Evolutionary conservation across 768 basidiomycete species (phyloP).

Genomic region (Lentinula detonsa): DNA sequence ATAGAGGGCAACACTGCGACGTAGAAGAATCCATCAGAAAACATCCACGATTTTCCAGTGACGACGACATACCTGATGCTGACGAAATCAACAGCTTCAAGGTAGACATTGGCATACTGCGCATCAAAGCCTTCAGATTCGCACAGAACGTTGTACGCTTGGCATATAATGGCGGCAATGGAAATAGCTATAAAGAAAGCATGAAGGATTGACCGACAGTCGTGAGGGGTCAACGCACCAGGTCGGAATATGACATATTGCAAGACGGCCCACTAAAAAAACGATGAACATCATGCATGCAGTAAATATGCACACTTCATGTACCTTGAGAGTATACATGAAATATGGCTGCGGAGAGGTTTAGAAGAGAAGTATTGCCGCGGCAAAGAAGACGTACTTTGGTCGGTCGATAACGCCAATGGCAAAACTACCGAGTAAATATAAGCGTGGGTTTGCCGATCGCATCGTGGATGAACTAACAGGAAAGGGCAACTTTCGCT

Average conservation of each 20-base stretch:
- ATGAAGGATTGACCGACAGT: not conserved
- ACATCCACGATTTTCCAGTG: no score
- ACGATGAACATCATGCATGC: not conserved
- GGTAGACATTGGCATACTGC: constrained; percentile 62
- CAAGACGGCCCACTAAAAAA: constrained; percentile 70
- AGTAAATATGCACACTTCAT: constrained; percentile 2
- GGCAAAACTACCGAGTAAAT: constrained; percentile 54
- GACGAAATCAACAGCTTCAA: constrained; percentile 69
- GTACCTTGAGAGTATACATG: constrained; percentile 81
- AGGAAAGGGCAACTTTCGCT: constrained; percentile 64
- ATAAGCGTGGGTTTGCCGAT: not conserved
- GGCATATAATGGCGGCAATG: constrained; percentile 74
- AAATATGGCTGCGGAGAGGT: constrained; percentile 54
- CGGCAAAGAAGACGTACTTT: constrained; percentile 37
- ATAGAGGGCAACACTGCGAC: constrained; percentile 73
- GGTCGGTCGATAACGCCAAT: constrained; percentile 75
- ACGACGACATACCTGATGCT: constrained; percentile 61
- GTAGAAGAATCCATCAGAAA: not conserved
- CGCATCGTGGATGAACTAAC: constrained; percentile 17
- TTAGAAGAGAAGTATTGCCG: constrained; percentile 17
- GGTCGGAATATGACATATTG: constrained; percentile 80
- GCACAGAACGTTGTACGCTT: constrained; percentile 67
- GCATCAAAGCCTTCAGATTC: constrained; percentile 51
- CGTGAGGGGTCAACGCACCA: constrained; percentile 18
- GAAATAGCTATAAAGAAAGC: constrained; percentile 36